Conservation (phyloP, 352 stramenopile species). For the Pythium phragmiticola region DNA sequence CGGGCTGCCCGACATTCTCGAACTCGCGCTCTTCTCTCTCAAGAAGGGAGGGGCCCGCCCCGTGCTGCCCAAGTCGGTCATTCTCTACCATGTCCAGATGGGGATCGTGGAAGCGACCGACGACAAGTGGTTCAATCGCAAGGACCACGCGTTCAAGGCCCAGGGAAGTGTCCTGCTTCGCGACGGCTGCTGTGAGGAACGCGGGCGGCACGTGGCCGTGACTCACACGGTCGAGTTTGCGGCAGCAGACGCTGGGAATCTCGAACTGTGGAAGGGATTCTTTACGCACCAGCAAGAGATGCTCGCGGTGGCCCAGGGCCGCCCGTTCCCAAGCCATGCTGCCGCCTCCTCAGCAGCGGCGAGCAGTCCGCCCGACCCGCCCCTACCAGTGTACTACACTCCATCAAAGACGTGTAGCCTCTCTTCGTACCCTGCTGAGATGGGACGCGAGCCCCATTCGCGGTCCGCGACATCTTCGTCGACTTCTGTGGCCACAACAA, state of each 20-base stretch:
- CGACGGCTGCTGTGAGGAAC: slow-evolving; percentile 29
- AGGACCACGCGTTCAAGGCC: slow-evolving; percentile 58
- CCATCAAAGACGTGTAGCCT: neutral
- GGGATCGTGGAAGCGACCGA: slow-evolving; percentile 46
- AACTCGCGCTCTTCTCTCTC: slow-evolving; percentile 74
- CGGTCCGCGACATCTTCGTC: slow-evolving; percentile 8
- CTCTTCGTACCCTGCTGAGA: slow-evolving; percentile 15
- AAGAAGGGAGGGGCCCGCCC: slow-evolving; percentile 41
- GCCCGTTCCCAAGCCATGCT: too few species aligned
- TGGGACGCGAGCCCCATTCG: slow-evolving; percentile 2
- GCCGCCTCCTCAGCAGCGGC: neutral
- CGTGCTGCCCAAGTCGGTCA: slow-evolving; percentile 51
- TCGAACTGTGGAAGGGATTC: slow-evolving; percentile 60
- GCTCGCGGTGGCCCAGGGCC: slow-evolving; percentile 3
- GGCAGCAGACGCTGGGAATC: slow-evolving; percentile 40
- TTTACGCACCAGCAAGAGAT: slow-evolving; percentile 55
- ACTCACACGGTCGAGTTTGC: slow-evolving; percentile 57
- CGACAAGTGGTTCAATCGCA: slow-evolving; percentile 72
- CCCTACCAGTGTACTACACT: slow-evolving; percentile 7
- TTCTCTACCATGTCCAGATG: slow-evolving; percentile 56
- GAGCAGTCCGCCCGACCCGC: neutral
- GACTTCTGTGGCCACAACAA: slow-evolving; percentile 18
- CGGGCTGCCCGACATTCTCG: slow-evolving; percentile 51
- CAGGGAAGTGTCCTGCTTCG: slow-evolving; percentile 30
- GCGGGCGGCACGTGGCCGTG: slow-evolving; percentile 34